Evolutionary conservation across 106 monocot species (phyloP).

Genomic region (Dendrobium nobile): DNA sequence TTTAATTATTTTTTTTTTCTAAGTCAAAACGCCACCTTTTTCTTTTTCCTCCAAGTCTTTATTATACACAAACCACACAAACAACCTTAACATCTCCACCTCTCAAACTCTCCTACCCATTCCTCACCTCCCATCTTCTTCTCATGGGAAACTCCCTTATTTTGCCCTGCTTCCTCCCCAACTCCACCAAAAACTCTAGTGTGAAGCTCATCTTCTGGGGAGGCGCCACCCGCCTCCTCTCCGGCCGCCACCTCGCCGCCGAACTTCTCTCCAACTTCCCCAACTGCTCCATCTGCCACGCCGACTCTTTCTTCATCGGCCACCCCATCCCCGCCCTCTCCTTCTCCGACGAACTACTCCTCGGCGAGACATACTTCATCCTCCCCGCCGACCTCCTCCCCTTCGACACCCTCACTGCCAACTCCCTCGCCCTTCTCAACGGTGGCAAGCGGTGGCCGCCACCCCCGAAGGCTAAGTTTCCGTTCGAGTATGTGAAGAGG

Average conservation of each 20-base stretch:
- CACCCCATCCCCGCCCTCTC: conserved; percentile 37
- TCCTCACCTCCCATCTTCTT: no score
- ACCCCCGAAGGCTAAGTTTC: conserved; percentile 5
- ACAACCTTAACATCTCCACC: no score
- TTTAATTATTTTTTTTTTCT: no score
- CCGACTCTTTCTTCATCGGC: conserved; percentile 72
- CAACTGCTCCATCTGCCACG: conserved; percentile 49
- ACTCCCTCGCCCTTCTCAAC: conserved; percentile 21
- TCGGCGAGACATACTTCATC: conserved; percentile 65
- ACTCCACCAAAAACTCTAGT: background rate
- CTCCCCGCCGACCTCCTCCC: conserved; percentile 47
- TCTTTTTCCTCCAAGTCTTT: no score
- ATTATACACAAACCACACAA: no score
- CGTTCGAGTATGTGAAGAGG: conserved; percentile 50
- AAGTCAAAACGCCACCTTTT: no score
- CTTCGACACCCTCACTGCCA: conserved; percentile 9
- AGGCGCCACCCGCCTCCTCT: conserved; percentile 29
- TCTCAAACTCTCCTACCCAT: no score
- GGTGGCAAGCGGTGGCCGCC: background rate
- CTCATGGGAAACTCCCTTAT: background rate
- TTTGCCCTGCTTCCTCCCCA: background rate
- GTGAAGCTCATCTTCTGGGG: conserved; percentile 51
- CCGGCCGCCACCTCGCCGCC: conserved; percentile 17
- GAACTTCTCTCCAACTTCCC: conserved; percentile 41
- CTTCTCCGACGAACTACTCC: conserved; percentile 36